Evolutionary conservation across 352 stramenopile genomes (phyloP).

Genomic region (Pythium coloratum): DNA sequence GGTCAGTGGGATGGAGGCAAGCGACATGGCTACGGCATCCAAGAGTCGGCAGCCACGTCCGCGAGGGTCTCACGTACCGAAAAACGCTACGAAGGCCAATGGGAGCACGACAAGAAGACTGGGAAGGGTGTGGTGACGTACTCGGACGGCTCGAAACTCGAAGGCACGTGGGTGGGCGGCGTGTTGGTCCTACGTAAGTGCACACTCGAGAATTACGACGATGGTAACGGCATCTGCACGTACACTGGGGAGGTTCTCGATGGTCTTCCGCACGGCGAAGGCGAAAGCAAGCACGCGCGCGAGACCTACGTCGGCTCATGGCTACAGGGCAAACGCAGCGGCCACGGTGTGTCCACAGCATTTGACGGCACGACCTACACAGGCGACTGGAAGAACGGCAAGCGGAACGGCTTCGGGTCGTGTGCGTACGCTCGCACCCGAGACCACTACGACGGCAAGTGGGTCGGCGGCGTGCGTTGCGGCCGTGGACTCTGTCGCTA

Average conservation of each 20-base stretch:
- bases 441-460: slow-evolving; percentile 82
- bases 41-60: slow-evolving; percentile 24
- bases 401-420: slow-evolving; percentile 80
- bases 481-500: slow-evolving; percentile 59
- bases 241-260: slow-evolving; percentile 47
- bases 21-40: slow-evolving; percentile 55
- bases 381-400: slow-evolving; percentile 83
- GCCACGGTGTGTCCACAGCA: slow-evolving; percentile 49
- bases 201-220: slow-evolving; percentile 51
- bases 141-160: slow-evolving; percentile 46
- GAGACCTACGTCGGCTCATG: slow-evolving; percentile 63
- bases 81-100: slow-evolving; percentile 73
- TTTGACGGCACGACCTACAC: slow-evolving; percentile 81
- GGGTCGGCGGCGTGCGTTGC: slow-evolving; percentile 76
- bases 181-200: slow-evolving; percentile 16
- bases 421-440: slow-evolving; percentile 55
- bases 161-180: slow-evolving; percentile 38
- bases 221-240: slow-evolving; percentile 46
- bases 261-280: slow-evolving; percentile 55
- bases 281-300: slow-evolving; percentile 39
- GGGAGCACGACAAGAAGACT: slow-evolving; percentile 51
- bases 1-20: slow-evolving; percentile 51
- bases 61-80: slow-evolving; percentile 20
- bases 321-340: slow-evolving; percentile 46
- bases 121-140: slow-evolving; percentile 69